phyloP scores from a whole-genome alignment of 202 grass and related monocot species.

The Thinopyrum obtusiflorum region DNA sequence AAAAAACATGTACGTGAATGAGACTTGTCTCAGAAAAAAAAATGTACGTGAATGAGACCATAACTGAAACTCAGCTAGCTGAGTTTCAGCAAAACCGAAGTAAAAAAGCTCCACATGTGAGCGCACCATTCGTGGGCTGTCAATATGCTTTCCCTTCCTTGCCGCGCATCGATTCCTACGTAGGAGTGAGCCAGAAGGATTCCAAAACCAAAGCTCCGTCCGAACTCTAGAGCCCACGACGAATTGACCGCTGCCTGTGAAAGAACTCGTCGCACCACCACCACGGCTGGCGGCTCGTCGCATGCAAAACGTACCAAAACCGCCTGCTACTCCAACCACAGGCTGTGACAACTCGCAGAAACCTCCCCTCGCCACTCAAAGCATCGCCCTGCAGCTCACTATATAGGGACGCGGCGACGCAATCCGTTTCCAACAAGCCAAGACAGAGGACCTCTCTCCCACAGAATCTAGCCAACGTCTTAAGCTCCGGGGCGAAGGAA shows the following conservation, averaged over 20 bases:
- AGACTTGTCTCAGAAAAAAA: too few relatives aligned
- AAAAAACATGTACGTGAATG: too few relatives aligned
- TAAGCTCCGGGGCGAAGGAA: too few relatives aligned
- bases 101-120: background rate
- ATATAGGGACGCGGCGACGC: constrained; percentile 22
- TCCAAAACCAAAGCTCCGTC: constrained; percentile 48
- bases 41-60: too few relatives aligned
- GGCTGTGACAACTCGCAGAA: constrained; percentile 22
- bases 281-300: background rate
- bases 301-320: background rate
- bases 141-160: constrained; percentile 38
- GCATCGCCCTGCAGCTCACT: constrained; percentile 19
- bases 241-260: background rate
- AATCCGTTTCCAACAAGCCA: constrained; percentile 6
- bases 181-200: constrained; percentile 57
- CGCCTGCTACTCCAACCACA: constrained; percentile 35
- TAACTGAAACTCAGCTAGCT: too few relatives aligned
- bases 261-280: background rate
- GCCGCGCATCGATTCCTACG: constrained; percentile 22
- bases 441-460: background rate
- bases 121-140: constrained; percentile 2
- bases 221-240: background rate
- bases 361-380: constrained; percentile 39
- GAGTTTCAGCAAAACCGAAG: too few relatives aligned
- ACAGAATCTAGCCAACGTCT: background rate